A percentile compares a stretch with the other conserved stretches of the same genome.
These are phyloP conservation scores for Xerocomellus chrysenteron DNA, from an alignment of 768 basidiomycete genomes.

Conservation along the genomic window DNA sequence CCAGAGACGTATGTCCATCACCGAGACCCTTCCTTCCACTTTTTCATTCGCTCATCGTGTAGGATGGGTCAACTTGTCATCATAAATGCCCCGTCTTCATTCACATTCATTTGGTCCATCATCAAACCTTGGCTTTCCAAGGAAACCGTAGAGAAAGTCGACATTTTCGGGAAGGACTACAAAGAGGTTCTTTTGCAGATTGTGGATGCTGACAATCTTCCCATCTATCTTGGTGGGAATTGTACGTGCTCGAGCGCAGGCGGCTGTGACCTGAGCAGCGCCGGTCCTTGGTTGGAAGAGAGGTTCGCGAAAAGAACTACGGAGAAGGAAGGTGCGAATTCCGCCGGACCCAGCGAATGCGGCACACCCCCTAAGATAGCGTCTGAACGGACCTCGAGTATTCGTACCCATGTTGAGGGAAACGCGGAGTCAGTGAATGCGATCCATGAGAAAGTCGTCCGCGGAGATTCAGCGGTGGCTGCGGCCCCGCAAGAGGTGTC, in stretches of 20 bases:
- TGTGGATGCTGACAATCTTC: conserved; percentile 64
- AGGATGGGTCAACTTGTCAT: conserved; percentile 75
- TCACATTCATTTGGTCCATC: conserved; percentile 68
- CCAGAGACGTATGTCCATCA: conserved; percentile 63
- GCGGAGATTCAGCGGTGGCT: not conserved
- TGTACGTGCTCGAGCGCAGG: conserved; percentile 58
- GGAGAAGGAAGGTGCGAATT: not conserved
- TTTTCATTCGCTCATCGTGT: not conserved
- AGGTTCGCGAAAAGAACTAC: conserved; percentile 30
- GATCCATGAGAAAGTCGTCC: conserved; percentile 10
- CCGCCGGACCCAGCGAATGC: not conserved
- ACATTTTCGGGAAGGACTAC: conserved; percentile 65
- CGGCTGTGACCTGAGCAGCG: conserved; percentile 61
- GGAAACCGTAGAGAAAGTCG: conserved; percentile 67
- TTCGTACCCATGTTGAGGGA: conserved; percentile 2
- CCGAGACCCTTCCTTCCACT: not conserved
- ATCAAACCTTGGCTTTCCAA: conserved; percentile 73
- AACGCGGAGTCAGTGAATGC: not conserved
- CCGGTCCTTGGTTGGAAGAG: conserved; percentile 72
- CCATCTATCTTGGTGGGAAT: conserved; percentile 57
- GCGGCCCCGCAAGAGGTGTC: not conserved
- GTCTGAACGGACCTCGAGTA: conserved; percentile 6
- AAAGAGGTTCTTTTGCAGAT: conserved; percentile 52
- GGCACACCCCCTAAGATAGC: not conserved
- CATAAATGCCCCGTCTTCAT: conserved; percentile 70